A percentile compares a stretch with the other conserved stretches of the same genome.
Evolutionary conservation across 768 basidiomycete species (phyloP).

Genomic region (Rhizopogon rudus): DNA sequence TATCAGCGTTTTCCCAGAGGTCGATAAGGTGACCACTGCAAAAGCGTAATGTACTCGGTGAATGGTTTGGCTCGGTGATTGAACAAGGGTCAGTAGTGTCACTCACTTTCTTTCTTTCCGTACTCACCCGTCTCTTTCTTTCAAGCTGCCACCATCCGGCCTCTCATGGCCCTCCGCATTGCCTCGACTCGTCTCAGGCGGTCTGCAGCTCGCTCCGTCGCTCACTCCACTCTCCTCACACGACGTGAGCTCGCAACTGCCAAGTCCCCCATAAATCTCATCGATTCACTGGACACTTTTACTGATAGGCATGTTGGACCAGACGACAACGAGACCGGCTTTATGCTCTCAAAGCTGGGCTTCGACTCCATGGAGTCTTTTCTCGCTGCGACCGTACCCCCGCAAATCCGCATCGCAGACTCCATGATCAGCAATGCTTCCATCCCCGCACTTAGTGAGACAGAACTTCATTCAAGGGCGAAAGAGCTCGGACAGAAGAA

Average conservation of each 20-base stretch:
- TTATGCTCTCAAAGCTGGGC: conserved; percentile 82
- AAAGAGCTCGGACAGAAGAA: conserved; percentile 76
- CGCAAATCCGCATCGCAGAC: conserved; percentile 66
- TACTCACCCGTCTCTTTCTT: conserved; percentile 9
- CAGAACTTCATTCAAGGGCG: conserved; percentile 72
- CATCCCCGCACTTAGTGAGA: conserved; percentile 79
- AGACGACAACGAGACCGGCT: conserved; percentile 68
- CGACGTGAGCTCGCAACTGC: conserved; percentile 54
- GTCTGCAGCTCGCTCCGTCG: conserved; percentile 10
- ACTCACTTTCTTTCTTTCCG: conserved; percentile 8
- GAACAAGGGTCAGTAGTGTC: conserved; percentile 20
- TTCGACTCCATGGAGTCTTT: conserved; percentile 89
- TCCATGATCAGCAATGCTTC: conserved; percentile 57
- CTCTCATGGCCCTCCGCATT: conserved; percentile 24
- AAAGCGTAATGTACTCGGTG: conserved; percentile 34
- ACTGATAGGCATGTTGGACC: conserved; percentile 91
- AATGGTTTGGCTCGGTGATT: conserved; percentile 37
- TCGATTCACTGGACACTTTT: conserved; percentile 87
- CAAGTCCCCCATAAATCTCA: conserved; percentile 58
- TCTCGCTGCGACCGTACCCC: conserved; percentile 76
- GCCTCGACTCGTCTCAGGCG: conserved; percentile 19
- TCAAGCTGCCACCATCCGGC: conserved; percentile 14
- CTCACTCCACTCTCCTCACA: conserved; percentile 14
- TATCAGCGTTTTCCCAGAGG: conserved; percentile 9
- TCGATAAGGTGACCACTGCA: conserved; percentile 8